Evolutionary conservation across 2,329 filamentous ascomycete species (phyloP), one percentile per base, ranked within the genome.

Genomic region (Plectosphaerella plurivora): DNA sequence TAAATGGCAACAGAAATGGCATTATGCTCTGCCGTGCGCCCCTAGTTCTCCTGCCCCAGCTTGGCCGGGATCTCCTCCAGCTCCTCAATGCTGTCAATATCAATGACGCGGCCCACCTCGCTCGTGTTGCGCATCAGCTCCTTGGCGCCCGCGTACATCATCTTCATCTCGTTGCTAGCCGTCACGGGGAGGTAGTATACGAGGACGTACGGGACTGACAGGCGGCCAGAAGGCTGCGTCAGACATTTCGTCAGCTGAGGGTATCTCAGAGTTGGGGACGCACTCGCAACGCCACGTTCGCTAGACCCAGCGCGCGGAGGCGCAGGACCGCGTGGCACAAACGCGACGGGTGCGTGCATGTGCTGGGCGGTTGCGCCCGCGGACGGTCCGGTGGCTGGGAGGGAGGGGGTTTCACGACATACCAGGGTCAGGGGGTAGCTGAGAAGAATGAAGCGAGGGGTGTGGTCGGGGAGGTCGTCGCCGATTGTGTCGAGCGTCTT

Each of bases 121-220:
- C 89, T 89, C 51, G 90, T 95, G 65, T 90, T 96, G 58, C 92
- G 84, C 87, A 97, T 91, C 68, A 97, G 73, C 74, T 99, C 94
- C 72, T 97, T 96, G 44, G 94, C 94, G 39, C 92, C 89, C 28
- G 94, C 94, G 68, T 97, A 99, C 66, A 94, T 76, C 94, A 97
- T 97, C 60, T 90, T 84, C 65, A 88, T 76, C 65, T 92, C 89
- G 60, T 81, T 83, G 68, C 96, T 97, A 73, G 90, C 94, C 47
- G 93, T 97, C 49, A 87, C 88, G 8, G 94, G 94, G 20, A 97
- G 84, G 73, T 96, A 97, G 76, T 96, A 97, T 20, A 99, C 74
- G 67, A 97, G 83, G 46, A 97, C 91, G 68, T 99, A 99, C 10
- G 94, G 94, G 3, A 96, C 91, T 5, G 90, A 88, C 44, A 91